These are phyloP conservation scores for Anacardium occidentale DNA, from an alignment of 345 rosid species.

Conservation along the genomic window DNA sequence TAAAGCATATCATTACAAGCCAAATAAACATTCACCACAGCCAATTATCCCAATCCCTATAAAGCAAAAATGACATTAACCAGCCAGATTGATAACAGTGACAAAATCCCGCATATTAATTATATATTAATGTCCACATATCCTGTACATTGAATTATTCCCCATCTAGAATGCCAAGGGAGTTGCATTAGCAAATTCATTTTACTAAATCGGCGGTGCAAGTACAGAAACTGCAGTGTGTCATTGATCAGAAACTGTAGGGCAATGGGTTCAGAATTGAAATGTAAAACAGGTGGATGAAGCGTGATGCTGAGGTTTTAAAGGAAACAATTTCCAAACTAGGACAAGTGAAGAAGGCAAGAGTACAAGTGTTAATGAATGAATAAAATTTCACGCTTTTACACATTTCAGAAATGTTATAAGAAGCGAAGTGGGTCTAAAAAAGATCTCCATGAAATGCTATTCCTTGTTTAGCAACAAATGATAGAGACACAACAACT, in stretches of 20 bases:
- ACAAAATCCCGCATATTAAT: not conserved
- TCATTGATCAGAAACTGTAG: conserved; percentile 2
- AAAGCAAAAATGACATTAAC: conserved; percentile 9
- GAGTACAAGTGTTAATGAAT: conserved; percentile 26
- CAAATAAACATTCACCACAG: conserved; percentile 21
- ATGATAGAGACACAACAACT: conserved; percentile 50
- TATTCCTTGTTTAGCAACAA: conserved; percentile 27
- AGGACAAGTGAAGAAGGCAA: conserved; percentile 18
- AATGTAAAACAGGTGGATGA: not conserved
- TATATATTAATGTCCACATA: conserved; percentile 12
- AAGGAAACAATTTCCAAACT: conserved; percentile 18
- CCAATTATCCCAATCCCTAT: conserved; percentile 9
- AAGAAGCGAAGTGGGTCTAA: conserved; percentile 22
- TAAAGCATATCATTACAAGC: conserved; percentile 22
- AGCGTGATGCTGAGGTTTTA: not conserved
- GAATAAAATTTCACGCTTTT: conserved; percentile 25
- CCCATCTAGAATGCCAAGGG: not conserved
- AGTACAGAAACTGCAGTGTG: conserved; percentile 5
- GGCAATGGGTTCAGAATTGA: conserved; percentile 12
- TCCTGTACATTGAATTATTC: conserved; percentile 18
- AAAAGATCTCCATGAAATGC: conserved; percentile 27
- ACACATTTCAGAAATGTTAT: conserved; percentile 23
- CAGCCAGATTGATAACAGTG: conserved; percentile 5
- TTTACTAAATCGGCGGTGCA: not conserved
- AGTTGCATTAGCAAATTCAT: conserved; percentile 12